Conservation (phyloP, 306 rosid genomes). For the Argentina anserina region DNA sequence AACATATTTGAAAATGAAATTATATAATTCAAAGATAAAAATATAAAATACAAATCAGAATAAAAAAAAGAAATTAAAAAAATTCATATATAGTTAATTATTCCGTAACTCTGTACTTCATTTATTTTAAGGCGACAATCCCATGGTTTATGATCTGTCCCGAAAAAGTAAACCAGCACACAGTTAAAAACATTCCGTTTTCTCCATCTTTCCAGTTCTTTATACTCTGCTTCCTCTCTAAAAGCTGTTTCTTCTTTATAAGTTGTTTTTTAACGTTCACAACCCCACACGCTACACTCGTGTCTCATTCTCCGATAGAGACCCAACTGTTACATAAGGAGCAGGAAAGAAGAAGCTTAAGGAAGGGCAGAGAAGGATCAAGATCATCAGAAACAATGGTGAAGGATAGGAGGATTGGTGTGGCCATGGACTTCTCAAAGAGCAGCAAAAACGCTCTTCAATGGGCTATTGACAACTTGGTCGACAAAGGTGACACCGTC, state of each 20-base stretch:
- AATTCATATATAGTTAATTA: too few relatives aligned
- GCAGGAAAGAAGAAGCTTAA: neutral
- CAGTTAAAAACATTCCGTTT: neutral
- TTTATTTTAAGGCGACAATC: neutral
- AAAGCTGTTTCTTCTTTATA: neutral
- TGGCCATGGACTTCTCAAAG: constrained; percentile 77
- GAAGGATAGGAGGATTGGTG: constrained; percentile 69
- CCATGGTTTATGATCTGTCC: neutral
- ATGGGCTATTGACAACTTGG: constrained; percentile 81
- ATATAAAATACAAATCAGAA: too few relatives aligned
- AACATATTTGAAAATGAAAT: too few relatives aligned
- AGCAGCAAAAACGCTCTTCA: constrained; percentile 79
- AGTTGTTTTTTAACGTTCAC: neutral
- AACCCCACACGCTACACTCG: neutral
- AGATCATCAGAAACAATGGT: constrained; percentile 47
- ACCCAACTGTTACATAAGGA: neutral
- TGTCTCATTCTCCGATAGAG: neutral
- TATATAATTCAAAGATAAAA: too few relatives aligned
- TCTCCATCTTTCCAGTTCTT: neutral
- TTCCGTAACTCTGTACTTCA: too few relatives aligned
- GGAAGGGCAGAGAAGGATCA: neutral
- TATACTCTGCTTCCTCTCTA: neutral
- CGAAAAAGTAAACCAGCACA: neutral
- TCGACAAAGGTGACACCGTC: constrained; percentile 74
- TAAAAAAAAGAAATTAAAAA: too few relatives aligned